Conservation (phyloP, 345 rosid genomes). For the Excoecaria agallocha region DNA sequence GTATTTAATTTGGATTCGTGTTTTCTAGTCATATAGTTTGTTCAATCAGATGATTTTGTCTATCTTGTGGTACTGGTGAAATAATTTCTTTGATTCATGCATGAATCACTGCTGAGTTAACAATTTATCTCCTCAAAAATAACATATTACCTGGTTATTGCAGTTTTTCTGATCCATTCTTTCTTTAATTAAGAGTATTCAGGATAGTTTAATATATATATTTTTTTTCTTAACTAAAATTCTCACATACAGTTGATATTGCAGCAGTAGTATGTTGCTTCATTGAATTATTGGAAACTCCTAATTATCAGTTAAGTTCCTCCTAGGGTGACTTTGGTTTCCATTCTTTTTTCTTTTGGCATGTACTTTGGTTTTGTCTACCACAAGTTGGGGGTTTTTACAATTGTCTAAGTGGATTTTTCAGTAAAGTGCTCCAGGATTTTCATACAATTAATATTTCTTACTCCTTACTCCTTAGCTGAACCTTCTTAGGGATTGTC, state of each 20-base stretch:
- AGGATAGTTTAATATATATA: neutral
- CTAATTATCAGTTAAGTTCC: neutral
- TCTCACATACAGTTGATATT: neutral
- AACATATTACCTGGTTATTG: neutral
- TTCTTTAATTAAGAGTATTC: neutral
- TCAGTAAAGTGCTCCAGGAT: neutral
- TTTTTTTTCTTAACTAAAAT: neutral
- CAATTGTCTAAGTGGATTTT: neutral
- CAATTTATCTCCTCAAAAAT: neutral
- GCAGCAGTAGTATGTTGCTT: neutral
- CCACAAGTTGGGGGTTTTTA: neutral
- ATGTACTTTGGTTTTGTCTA: neutral
- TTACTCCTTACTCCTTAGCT: neutral
- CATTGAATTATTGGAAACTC: neutral
- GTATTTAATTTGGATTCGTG: neutral
- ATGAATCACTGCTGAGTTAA: neutral
- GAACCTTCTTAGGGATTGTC: neutral
- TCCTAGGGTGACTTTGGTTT: neutral
- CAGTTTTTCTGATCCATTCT: neutral
- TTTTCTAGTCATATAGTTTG: neutral
- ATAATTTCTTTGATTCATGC: neutral
- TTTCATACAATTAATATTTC: neutral
- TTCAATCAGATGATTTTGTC: neutral
- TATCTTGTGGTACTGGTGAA: neutral
- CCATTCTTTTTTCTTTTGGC: neutral